Evolutionary conservation across 305 asterid genomes (phyloP), one percentile per base, ranked within the genome.

Genomic region (Fraxinus angustifolia): DNA sequence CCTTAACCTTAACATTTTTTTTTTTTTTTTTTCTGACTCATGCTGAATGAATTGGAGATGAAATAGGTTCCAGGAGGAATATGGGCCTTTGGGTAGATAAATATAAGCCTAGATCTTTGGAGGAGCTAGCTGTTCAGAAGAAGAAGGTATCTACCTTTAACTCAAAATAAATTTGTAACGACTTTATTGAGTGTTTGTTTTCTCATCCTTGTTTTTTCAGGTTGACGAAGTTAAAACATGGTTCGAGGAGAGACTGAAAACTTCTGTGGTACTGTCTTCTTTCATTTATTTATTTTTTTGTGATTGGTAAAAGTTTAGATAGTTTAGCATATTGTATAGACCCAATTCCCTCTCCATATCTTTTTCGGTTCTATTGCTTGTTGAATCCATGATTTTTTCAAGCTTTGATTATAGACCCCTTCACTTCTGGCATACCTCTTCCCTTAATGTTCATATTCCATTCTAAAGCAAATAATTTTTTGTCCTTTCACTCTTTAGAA

Each of bases 51-150:
- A 48, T 76, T 79, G 80, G 34, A 73, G 82, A 35, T 73, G 71
- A 72, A 42, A 68, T 84, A 95, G 98, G 95, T 86, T 76, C 67
- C 21, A 80, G 78, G 56, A 82, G 85, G 83, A 88, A 84, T 86
- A 86, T 77, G 82, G 97, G 91, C 84, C 87, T 86, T 73, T 95
- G 98, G 99, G 94, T 87, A 50, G 91, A 90, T 79, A 95, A 88
- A 85, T 90, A 91, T 81, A 92, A 83, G 87, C 99, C 99, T 81
- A 81, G 79, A 70, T 85, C 89, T 81, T 82, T 95, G 85, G 93
- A 89, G 85, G 97, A 93, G 82, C 93, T 95, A 73, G 97, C 98
- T 1, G 97, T 95, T 88, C 97, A 95, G 77, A 95, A 91, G 89
- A 95, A 95, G 91, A 95, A 95, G 98, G 98, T 92, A 71, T 73